Conservation (phyloP, 169 alveolate species). For the Amoebophrya sp. region DNA sequence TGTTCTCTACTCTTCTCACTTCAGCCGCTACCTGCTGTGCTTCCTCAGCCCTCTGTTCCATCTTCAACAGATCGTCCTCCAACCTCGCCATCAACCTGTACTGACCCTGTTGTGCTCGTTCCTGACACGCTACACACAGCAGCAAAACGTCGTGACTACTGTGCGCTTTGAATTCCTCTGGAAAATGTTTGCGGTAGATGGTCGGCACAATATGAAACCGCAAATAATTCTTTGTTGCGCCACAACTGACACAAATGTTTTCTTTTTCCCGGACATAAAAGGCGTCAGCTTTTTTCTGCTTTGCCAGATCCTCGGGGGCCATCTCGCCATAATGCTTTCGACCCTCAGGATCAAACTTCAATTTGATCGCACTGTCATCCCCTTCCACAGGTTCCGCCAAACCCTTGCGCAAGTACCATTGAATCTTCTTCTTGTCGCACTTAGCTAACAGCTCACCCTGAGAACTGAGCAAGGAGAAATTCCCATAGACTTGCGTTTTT, state of each 20-base stretch:
- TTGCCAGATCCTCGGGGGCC: background rate
- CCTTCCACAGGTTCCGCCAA: background rate
- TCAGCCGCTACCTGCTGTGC: no score
- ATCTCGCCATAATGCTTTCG: background rate
- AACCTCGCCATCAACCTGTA: background rate
- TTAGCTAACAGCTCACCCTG: background rate
- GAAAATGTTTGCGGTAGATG: background rate
- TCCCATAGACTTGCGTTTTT: background rate
- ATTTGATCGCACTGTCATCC: background rate
- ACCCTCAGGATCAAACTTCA: background rate
- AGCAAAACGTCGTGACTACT: background rate
- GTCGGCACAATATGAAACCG: background rate
- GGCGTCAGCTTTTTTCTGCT: background rate
- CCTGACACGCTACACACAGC: background rate
- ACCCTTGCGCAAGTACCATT: background rate
- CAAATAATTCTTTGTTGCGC: background rate
- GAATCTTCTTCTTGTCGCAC: background rate
- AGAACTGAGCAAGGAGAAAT: background rate
- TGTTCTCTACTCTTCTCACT: no score
- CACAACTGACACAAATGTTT: background rate
- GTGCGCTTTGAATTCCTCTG: background rate
- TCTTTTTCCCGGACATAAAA: background rate
- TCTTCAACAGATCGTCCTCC: no score
- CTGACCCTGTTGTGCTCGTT: background rate
- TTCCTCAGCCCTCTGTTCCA: no score